Conservation (phyloP, 306 rosid species). For the Trifolium dubium region DNA sequence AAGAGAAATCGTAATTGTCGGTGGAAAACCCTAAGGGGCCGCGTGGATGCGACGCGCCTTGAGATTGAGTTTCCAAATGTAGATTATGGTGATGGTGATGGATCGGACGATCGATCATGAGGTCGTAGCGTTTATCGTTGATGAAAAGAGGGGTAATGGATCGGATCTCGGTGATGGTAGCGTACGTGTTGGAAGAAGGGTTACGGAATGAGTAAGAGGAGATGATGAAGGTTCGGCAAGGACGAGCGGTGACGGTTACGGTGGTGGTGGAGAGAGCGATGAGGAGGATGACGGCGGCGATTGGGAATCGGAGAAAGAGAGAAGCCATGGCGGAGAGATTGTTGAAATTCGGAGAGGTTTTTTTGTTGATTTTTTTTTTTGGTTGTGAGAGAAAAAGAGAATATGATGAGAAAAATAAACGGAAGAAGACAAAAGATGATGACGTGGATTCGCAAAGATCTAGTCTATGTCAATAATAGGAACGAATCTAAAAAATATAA, state of each 20-base stretch:
- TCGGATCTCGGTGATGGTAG: constrained; percentile 61
- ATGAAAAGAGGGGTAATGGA: constrained; percentile 42
- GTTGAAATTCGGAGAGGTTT: constrained; percentile 1
- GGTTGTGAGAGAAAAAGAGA: not conserved
- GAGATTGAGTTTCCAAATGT: not conserved
- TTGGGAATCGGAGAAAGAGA: constrained; percentile 36
- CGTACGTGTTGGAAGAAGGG: constrained; percentile 44
- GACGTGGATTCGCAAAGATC: not conserved
- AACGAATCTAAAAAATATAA: no score
- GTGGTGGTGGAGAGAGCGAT: constrained; percentile 35
- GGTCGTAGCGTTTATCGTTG: constrained; percentile 38
- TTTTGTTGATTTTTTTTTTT: not conserved
- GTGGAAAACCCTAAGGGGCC: constrained; percentile 47
- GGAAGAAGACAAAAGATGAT: constrained; percentile 17
- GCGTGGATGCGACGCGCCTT: constrained; percentile 20
- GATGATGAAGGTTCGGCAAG: constrained; percentile 72
- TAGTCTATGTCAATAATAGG: not conserved
- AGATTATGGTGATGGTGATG: not conserved
- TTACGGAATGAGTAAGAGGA: constrained; percentile 71
- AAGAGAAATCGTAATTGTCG: constrained; percentile 61
- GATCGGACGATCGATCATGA: constrained; percentile 36
- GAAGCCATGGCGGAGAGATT: constrained; percentile 41
- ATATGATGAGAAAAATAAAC: not conserved
- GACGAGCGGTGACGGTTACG: constrained; percentile 59
- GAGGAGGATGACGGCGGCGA: constrained; percentile 29